Percentiles rank a stretch among this genome's conserved stretches.
Conservation (phyloP, 1,139 yeast species). For the Meyerozyma carpophila region DNA sequence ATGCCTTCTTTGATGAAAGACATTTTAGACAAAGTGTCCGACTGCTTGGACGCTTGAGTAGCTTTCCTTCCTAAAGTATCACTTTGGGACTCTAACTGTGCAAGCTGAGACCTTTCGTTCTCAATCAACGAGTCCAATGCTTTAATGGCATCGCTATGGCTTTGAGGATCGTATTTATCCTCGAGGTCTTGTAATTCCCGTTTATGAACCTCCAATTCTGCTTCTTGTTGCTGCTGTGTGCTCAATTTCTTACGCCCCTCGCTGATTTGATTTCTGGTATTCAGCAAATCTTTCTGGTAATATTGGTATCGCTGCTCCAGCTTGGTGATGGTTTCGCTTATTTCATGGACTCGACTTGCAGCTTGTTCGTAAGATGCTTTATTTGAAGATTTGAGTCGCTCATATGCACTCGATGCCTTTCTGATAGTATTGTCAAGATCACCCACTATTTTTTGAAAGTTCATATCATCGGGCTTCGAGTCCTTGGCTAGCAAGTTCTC, state of each 20-base stretch:
- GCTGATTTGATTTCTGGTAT: conserved; percentile 23
- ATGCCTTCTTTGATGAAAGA: conserved; percentile 27
- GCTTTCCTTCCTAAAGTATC: conserved; percentile 53
- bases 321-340: conserved; percentile 31
- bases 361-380: conserved; percentile 3
- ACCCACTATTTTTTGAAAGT: neutral
- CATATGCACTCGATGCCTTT: conserved; percentile 1
- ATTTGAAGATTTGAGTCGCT: conserved; percentile 3
- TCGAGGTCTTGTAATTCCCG: conserved; percentile 30
- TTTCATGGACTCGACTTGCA: conserved; percentile 9
- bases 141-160: conserved; percentile 22
- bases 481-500: neutral
- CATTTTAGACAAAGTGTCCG: conserved; percentile 52
- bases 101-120: conserved; percentile 1
- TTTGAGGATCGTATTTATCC: conserved; percentile 21
- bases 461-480: conserved; percentile 1
- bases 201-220: conserved; percentile 31
- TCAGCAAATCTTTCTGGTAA: conserved; percentile 28
- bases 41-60: conserved; percentile 47
- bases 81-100: conserved; percentile 36
- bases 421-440: conserved; percentile 3
- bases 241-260: conserved; percentile 31
- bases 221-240: conserved; percentile 34
- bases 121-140: conserved; percentile 15
- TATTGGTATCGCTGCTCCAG: conserved; percentile 38